Evolutionary conservation across 441 rosid species (phyloP).

Genomic region (Melastoma candidum): DNA sequence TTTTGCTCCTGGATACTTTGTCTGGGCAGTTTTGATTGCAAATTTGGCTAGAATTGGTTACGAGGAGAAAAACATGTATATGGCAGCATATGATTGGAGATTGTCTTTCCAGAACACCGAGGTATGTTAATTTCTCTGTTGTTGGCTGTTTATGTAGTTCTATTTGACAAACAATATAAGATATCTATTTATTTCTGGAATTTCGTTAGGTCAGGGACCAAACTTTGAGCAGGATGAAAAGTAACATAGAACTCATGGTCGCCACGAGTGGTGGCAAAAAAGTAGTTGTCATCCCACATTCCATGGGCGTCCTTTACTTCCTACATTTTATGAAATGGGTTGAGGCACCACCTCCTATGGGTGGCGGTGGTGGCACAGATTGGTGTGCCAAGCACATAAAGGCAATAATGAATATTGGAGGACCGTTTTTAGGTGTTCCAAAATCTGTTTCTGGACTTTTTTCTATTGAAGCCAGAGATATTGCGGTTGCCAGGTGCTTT

Average conservation of each 20-base stretch:
- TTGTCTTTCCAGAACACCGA: slow-evolving; percentile 92
- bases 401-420: slow-evolving; percentile 88
- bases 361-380: slow-evolving; percentile 92
- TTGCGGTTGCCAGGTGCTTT: slow-evolving; percentile 83
- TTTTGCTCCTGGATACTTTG: slow-evolving; percentile 94
- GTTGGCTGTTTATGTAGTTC: too few species aligned
- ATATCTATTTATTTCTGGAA: neutral
- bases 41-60: slow-evolving; percentile 91
- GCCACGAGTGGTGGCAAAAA: slow-evolving; percentile 61
- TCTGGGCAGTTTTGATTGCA: slow-evolving; percentile 96
- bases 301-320: slow-evolving; percentile 93
- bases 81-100: slow-evolving; percentile 99
- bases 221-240: slow-evolving; percentile 78
- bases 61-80: slow-evolving; percentile 88
- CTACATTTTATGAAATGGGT: slow-evolving; percentile 99
- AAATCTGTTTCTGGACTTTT: slow-evolving; percentile 83
- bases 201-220: slow-evolving; percentile 77
- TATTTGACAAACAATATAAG: too few species aligned
- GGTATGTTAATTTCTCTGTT: slow-evolving; percentile 27
- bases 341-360: slow-evolving; percentile 96
- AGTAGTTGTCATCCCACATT: slow-evolving; percentile 90
- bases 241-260: slow-evolving; percentile 81
- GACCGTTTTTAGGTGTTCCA: slow-evolving; percentile 91
- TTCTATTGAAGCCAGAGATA: slow-evolving; percentile 91
- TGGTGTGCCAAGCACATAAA: slow-evolving; percentile 96